A percentile compares a stretch with the other conserved stretches of the same genome.
Conservation (phyloP, 108 stramenopile species). For the Cyclostephanos tholiformis region DNA sequence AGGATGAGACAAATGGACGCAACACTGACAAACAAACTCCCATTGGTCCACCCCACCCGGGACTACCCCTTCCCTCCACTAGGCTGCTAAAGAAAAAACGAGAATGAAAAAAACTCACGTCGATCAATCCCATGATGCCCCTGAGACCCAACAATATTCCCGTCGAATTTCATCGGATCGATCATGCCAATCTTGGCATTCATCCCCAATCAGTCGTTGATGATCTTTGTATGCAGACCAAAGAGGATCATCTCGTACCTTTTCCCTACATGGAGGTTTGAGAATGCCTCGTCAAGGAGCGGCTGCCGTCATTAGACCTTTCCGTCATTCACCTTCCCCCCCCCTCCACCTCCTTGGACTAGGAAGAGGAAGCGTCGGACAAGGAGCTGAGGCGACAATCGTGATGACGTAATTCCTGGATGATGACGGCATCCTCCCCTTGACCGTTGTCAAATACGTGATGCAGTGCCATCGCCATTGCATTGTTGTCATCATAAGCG, state of each 20-base stretch:
- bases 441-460: too few species aligned
- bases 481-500: too few species aligned
- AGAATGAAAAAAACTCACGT: constrained; percentile 57
- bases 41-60: too few species aligned
- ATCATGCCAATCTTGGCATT: constrained; percentile 41
- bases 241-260: constrained; percentile 89
- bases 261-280: constrained; percentile 66
- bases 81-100: not conserved
- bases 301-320: not conserved
- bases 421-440: too few species aligned
- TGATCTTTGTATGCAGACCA: constrained; percentile 80
- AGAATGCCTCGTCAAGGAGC: constrained; percentile 74
- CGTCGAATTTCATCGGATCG: constrained; percentile 74
- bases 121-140: constrained; percentile 77
- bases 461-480: too few species aligned
- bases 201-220: constrained; percentile 53
- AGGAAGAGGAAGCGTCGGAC: too few species aligned
- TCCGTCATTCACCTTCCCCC: too few species aligned
- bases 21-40: too few species aligned
- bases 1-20: not conserved
- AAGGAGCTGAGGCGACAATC: too few species aligned
- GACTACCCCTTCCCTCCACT: not conserved
- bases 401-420: too few species aligned
- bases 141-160: constrained; percentile 64
- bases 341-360: too few species aligned